Evolutionary conservation across 805 yeast genomes (phyloP), one percentile per base, ranked within the genome.

Genomic region (Priceomyces medius): DNA sequence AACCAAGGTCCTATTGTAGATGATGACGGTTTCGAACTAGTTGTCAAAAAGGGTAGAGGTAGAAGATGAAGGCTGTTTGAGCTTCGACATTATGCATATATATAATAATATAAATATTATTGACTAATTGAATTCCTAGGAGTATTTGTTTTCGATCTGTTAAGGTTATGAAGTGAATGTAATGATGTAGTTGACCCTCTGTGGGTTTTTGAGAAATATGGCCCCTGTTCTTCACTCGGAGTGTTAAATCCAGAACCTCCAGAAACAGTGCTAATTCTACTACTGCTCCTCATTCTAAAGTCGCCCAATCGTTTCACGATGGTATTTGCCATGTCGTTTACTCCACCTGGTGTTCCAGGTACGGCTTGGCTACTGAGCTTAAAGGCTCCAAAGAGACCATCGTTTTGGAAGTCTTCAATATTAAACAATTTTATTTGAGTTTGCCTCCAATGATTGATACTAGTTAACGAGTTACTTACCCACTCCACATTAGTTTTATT

Each of bases 21-120:
- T 58, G 98, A 91, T 24, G 98, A 91, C 58, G 99, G 98, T 1
- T 91, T 91, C 56, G 93, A 89, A 53, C 64, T 88, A 46, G 97
- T 91, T 3, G 88, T 82, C 54, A 82, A 78, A 56, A 81, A 79
- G 55, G 81, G 85, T 13, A 26, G n/a, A 26, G 23, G 23, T 19
- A 32, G 35, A 32, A 32, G 35, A 23, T 18, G 21, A 37, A 16
- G 20, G 32, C 19, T 7, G 19, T 23, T 10, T 31, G 18, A 13
- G 18, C 21, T 23, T 41, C 20, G 7, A 21, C 10, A 6, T 23
- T 21, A 20, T 10, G n/a, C n/a, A 26, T 12, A 10, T 26, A 12
- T 9, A n/a, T n/a, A n/a, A n/a, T n/a, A n/a, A n/a, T 27, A 35
- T 16, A 29, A 31, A 40, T 12, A 12, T 33, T 36, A 42, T 37